Evolutionary conservation across 2,329 filamentous ascomycete genomes (phyloP).

Genomic region (Phoma herbarum): DNA sequence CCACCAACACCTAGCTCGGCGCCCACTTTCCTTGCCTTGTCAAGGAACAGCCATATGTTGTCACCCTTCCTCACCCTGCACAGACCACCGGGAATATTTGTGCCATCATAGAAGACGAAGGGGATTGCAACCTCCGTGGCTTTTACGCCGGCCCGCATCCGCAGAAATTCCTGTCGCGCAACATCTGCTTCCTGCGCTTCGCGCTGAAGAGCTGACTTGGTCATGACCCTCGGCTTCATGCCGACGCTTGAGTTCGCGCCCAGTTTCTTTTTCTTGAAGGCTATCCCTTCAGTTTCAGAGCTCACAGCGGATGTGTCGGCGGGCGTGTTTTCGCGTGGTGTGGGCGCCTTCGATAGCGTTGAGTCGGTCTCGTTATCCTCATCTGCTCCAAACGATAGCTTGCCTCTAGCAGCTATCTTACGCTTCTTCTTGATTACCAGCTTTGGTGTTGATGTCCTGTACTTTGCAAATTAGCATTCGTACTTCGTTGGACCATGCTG

Average conservation of each 20-base stretch:
- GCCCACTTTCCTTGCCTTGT: constrained; percentile 88
- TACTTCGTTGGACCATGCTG: not conserved
- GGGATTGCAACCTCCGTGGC: constrained; percentile 88
- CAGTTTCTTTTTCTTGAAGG: constrained; percentile 60
- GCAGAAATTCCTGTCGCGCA: constrained; percentile 80
- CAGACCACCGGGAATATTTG: constrained; percentile 83
- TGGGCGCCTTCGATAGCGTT: constrained; percentile 46
- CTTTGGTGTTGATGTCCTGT: constrained; percentile 63
- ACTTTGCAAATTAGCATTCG: constrained; percentile 63
- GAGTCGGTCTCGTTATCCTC: constrained; percentile 70
- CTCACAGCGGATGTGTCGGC: constrained; percentile 47
- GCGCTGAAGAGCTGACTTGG: constrained; percentile 77
- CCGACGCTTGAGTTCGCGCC: constrained; percentile 68
- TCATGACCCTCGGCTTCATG: constrained; percentile 72
- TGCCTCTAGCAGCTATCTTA: constrained; percentile 63
- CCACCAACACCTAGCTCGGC: constrained; percentile 79
- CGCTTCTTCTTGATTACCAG: constrained; percentile 66
- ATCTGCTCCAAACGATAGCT: constrained; percentile 74
- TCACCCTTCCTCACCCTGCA: constrained; percentile 94
- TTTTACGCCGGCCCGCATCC: constrained; percentile 85
- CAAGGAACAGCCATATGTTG: constrained; percentile 89
- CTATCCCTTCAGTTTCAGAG: constrained; percentile 40
- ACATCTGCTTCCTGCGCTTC: constrained; percentile 81
- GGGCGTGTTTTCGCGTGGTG: constrained; percentile 51
- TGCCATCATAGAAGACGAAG: constrained; percentile 97